Evolutionary conservation across 257 asterid species (phyloP).

Genomic region (Fraxinus excelsior): DNA sequence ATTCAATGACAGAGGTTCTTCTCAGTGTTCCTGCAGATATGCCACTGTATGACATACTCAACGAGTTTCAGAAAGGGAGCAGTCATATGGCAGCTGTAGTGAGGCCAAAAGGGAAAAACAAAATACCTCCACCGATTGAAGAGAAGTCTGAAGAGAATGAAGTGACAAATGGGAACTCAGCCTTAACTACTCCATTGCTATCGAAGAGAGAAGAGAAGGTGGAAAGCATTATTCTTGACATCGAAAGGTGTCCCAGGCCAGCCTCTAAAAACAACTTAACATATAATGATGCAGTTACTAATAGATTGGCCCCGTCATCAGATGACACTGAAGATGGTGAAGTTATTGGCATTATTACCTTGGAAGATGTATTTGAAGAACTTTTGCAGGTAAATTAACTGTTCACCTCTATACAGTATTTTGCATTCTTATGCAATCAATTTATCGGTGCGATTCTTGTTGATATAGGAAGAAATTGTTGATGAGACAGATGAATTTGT

Average conservation of each 20-base stretch:
- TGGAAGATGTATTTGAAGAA: constrained; percentile 96
- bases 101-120: constrained; percentile 52
- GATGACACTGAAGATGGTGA: constrained; percentile 78
- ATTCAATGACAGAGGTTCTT: constrained; percentile 15
- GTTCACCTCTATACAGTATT: not conserved
- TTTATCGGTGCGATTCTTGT: constrained; percentile 10
- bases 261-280: constrained; percentile 33
- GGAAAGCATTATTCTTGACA: constrained; percentile 57
- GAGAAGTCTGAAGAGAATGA: constrained; percentile 51
- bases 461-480: constrained; percentile 82
- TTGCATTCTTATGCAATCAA: constrained; percentile 1
- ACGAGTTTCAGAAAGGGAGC: constrained; percentile 85
- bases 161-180: constrained; percentile 34
- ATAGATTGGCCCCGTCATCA: constrained; percentile 35
- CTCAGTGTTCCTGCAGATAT: constrained; percentile 87
- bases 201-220: constrained; percentile 40
- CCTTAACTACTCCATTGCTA: constrained; percentile 51
- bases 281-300: constrained; percentile 37
- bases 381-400: constrained; percentile 70
- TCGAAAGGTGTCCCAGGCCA: constrained; percentile 47
- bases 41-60: constrained; percentile 90
- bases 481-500: constrained; percentile 94
- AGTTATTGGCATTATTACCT: constrained; percentile 86
- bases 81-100: constrained; percentile 97
- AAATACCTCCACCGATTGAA: constrained; percentile 42